Percentiles rank a stretch among this genome's conserved stretches.
phyloP scores from a whole-genome alignment of 345 rosid genomes.

The Salix brachista region DNA sequence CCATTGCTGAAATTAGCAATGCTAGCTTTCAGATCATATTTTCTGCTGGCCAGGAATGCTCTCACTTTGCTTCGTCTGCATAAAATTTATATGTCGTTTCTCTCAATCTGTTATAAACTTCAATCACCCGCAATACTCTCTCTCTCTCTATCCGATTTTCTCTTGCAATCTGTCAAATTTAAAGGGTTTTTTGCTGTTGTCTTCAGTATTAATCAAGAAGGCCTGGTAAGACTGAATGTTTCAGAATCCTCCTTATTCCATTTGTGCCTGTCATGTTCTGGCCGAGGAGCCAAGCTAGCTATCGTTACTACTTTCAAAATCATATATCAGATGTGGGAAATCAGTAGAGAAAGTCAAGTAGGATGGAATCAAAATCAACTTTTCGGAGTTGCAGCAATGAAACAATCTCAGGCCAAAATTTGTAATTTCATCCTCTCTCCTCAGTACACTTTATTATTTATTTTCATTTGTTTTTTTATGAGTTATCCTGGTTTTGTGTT shows the following conservation, averaged over 20 bases:
- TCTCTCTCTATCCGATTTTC: background rate
- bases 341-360: background rate
- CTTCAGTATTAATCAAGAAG: background rate
- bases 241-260: background rate
- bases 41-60: background rate
- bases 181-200: background rate
- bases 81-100: no score
- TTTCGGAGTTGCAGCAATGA: no score
- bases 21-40: background rate
- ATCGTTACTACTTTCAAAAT: background rate
- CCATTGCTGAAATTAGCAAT: background rate
- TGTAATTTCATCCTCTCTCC: no score
- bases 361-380: no score
- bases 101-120: no score
- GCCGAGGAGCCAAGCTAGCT: background rate
- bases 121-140: no score
- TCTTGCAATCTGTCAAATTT: background rate
- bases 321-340: background rate
- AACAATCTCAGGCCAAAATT: no score
- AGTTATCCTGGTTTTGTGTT: no score
- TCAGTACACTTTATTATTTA: no score
- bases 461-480: no score
- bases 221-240: background rate
- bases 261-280: background rate
- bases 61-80: background rate